Conservation (phyloP, 192 early-diverging fungal species). For the Coemansia sp. region DNA sequence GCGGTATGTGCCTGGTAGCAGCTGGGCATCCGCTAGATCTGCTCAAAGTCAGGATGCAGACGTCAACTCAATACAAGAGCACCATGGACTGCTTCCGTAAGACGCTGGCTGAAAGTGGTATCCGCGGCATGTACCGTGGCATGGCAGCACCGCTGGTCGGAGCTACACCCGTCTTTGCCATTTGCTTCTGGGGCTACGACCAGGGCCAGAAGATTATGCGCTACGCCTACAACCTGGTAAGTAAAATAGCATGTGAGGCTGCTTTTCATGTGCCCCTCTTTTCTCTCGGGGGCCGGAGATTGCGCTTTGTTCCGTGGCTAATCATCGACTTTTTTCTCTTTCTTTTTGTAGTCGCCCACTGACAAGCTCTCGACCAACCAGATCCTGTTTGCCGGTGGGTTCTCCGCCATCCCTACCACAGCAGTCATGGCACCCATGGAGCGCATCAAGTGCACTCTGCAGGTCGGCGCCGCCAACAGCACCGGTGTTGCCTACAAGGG, state of each 20-base stretch:
- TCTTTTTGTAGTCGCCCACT: slow-evolving; percentile 32
- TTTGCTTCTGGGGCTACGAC: slow-evolving; percentile 82
- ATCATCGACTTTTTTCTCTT: background rate
- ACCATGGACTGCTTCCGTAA: slow-evolving; percentile 89
- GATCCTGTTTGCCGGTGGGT: slow-evolving; percentile 85
- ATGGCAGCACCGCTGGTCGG: slow-evolving; percentile 92
- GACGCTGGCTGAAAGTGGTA: slow-evolving; percentile 87
- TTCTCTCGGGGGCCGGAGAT: background rate
- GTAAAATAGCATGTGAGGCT: slow-evolving; percentile 12
- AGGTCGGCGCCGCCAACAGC: slow-evolving; percentile 58
- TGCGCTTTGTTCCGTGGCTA: background rate
- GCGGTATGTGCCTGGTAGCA: slow-evolving; percentile 77
- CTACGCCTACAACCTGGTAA: slow-evolving; percentile 45
- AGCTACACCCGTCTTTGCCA: slow-evolving; percentile 94
- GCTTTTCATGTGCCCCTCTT: slow-evolving; percentile 9
- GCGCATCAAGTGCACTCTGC: slow-evolving; percentile 93
- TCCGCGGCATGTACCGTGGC: slow-evolving; percentile 92
- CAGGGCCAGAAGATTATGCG: slow-evolving; percentile 56
- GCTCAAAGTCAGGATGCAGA: slow-evolving; percentile 95
- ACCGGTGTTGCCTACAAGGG: slow-evolving; percentile 75
- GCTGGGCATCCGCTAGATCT: slow-evolving; percentile 84
- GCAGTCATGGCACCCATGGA: slow-evolving; percentile 94
- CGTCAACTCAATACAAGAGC: slow-evolving; percentile 81
- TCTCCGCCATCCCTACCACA: slow-evolving; percentile 95
- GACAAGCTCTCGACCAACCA: slow-evolving; percentile 68